Percentiles rank a stretch among this genome's conserved stretches.
These are phyloP conservation scores for Asparagopsis taxiformis DNA, from an alignment of 31 red algal species.

Conservation along the genomic window DNA sequence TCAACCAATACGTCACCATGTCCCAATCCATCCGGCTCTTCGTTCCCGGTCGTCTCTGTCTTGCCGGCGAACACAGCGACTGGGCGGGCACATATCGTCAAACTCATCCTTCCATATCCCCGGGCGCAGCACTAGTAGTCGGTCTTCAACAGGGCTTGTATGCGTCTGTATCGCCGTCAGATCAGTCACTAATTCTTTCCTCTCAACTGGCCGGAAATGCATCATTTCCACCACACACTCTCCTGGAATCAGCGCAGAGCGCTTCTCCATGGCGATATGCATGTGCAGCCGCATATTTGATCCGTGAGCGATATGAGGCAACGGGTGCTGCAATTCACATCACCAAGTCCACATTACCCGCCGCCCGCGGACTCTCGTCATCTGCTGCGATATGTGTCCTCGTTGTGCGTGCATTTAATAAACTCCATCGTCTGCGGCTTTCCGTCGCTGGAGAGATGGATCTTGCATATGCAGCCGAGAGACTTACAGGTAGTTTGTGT, in stretches of 20 bases:
- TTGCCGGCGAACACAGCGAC: slow-evolving; percentile 57
- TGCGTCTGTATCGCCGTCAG: not conserved
- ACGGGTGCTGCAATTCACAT: not conserved
- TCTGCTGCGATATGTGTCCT: slow-evolving; percentile 47
- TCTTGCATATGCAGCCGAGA: slow-evolving; percentile 43
- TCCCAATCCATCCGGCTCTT: slow-evolving; percentile 23
- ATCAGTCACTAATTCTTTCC: not conserved
- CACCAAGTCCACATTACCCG: slow-evolving; percentile 7
- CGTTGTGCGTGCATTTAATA: slow-evolving; percentile 54
- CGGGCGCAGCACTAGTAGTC: slow-evolving; percentile 35
- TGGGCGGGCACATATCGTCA: slow-evolving; percentile 28
- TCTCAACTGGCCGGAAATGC: slow-evolving; percentile 11
- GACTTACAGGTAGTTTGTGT: slow-evolving; percentile 54
- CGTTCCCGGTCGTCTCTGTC: slow-evolving; percentile 59
- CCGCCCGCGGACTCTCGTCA: slow-evolving; percentile 42
- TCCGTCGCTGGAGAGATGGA: slow-evolving; percentile 52
- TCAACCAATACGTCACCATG: too few species aligned
- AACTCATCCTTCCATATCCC: not conserved
- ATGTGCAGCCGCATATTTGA: slow-evolving; percentile 25
- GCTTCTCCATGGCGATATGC: slow-evolving; percentile 35
- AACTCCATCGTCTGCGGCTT: slow-evolving; percentile 5
- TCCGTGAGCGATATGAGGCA: slow-evolving; percentile 12
- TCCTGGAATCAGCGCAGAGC: slow-evolving; percentile 3
- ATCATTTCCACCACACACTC: not conserved
- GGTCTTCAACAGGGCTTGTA: slow-evolving; percentile 6